Evolutionary conservation across 164 flowering plant genomes (phyloP), one percentile per base, ranked within the genome.

Genomic region (Kalanchoe fedtschenkoi): DNA sequence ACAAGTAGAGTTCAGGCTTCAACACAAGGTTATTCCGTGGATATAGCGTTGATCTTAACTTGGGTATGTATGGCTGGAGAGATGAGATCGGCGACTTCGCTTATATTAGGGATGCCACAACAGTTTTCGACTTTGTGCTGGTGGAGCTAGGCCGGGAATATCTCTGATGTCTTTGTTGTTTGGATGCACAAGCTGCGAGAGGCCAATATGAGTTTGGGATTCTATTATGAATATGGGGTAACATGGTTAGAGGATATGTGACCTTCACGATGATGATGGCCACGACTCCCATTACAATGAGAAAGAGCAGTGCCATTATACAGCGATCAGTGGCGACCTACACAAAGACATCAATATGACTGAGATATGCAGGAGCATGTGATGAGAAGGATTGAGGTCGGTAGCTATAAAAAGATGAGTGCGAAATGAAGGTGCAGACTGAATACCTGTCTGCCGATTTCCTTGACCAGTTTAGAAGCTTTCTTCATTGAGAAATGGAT

Each of bases 261-360:
- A 91, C 97, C 96, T 91, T 91, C 61, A 88, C 97, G 68, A 91
- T 84, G 44, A 91, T 82, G 72, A 85, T 73, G 65, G 93, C 88
- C 67, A 91, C 65, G 43, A 91, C 97, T 53, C 97, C 97, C 47
- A 77, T 3, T 60, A 86, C 97, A 63, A 91, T 81, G 44, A 91
- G 69, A 76, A 86, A 78, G 57, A 91, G 93, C 58, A 91, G 51
- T 51, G 76, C 83, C 93, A 91, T 85, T 62, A 91, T 88, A 71
- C 97, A 91, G 65, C 67, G 70, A 71, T 91, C 97, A 73, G 97
- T 91, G 47, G 97, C 97, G 81, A 91, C 88, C 97, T 90, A 68
- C 38, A 34, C 22, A 69, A 67, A 21, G 34, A 64, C 35, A 32
- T 22, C 17, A 54, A n/a, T n/a, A n/a, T 32, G 1, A 39, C 2